These are phyloP conservation scores for Sclerotinia borealis DNA, from an alignment of 2,329 filamentous ascomycete genomes.

Conservation along the genomic window DNA sequence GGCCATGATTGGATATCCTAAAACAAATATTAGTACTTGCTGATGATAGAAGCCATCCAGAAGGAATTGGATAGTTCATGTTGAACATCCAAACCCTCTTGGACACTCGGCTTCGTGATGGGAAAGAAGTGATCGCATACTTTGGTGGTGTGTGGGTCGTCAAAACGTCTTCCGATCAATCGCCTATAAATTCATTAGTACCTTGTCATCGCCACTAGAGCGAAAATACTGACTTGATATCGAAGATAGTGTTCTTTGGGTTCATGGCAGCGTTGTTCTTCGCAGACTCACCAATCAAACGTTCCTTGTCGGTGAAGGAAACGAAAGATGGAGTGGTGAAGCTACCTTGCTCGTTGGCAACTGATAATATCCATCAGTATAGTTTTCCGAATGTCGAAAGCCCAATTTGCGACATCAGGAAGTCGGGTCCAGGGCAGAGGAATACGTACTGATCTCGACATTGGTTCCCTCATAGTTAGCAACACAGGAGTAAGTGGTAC, in stretches of 20 bases:
- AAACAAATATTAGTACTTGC: background rate
- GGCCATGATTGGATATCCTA: conserved; percentile 82
- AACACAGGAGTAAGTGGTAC: conserved; percentile 99
- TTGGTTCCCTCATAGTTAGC: conserved; percentile 99
- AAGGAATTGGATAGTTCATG: background rate
- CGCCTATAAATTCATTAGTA: conserved; percentile 53
- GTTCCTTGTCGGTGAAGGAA: conserved; percentile 97
- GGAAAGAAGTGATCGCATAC: conserved; percentile 34
- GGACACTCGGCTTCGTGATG: background rate
- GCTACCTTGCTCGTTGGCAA: conserved; percentile 99
- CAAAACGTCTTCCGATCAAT: conserved; percentile 92
- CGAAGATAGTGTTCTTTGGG: conserved; percentile 96
- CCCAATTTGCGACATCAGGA: background rate
- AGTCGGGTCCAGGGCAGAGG: background rate
- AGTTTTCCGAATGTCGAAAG: background rate
- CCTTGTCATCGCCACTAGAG: background rate
- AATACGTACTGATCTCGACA: conserved; percentile 70
- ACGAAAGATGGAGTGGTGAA: conserved; percentile 99
- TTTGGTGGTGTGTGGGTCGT: conserved; percentile 97
- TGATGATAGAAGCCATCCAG: background rate
- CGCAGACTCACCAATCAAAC: conserved; percentile 97
- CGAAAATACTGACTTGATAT: conserved; percentile 75
- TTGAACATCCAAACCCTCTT: background rate
- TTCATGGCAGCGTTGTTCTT: conserved; percentile 99
- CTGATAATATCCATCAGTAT: conserved; percentile 7